Evolutionary conservation across 805 yeast genomes (phyloP).

Genomic region (Suhomyces sp.): DNA sequence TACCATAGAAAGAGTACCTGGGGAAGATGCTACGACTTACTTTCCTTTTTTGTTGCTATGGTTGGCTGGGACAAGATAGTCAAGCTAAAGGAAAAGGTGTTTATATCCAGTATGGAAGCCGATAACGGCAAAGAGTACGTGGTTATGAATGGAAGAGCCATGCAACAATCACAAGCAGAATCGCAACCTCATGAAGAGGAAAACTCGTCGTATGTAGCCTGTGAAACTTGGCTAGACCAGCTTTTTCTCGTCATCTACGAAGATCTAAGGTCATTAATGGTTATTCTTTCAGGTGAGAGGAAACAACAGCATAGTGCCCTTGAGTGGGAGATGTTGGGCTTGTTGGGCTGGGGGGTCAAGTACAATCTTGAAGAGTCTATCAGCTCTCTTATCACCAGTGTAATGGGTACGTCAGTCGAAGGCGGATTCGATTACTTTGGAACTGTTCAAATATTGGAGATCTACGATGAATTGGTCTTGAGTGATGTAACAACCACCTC

Average conservation of each 20-base stretch:
- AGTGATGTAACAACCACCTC: conserved; percentile 30
- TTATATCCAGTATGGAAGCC: conserved; percentile 48
- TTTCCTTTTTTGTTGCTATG: conserved; percentile 62
- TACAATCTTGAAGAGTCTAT: conserved; percentile 37
- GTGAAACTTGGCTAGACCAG: conserved; percentile 80
- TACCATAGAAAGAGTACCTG: conserved; percentile 36
- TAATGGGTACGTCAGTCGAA: conserved; percentile 46
- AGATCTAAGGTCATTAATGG: conserved; percentile 40
- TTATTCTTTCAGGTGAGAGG: conserved; percentile 19
- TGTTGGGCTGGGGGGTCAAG: conserved; percentile 46
- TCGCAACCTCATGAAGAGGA: no score
- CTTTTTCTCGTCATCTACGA: conserved; percentile 68
- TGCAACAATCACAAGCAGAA: background rate
- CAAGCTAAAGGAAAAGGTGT: conserved; percentile 62
- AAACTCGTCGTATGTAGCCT: conserved; percentile 24
- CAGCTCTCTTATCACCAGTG: conserved; percentile 42
- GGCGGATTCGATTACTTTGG: conserved; percentile 65
- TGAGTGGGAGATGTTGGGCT: conserved; percentile 74
- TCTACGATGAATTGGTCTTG: conserved; percentile 43
- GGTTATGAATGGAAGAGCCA: conserved; percentile 15
- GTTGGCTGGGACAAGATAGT: conserved; percentile 84
- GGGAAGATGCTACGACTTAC: conserved; percentile 56
- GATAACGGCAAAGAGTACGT: conserved; percentile 16
- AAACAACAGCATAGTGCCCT: conserved; percentile 52
- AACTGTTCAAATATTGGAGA: conserved; percentile 46